Percentiles rank a stretch among this genome's conserved stretches.
Evolutionary conservation across 2,329 filamentous ascomycete species (phyloP).

Genomic region (Cytospora mali): DNA sequence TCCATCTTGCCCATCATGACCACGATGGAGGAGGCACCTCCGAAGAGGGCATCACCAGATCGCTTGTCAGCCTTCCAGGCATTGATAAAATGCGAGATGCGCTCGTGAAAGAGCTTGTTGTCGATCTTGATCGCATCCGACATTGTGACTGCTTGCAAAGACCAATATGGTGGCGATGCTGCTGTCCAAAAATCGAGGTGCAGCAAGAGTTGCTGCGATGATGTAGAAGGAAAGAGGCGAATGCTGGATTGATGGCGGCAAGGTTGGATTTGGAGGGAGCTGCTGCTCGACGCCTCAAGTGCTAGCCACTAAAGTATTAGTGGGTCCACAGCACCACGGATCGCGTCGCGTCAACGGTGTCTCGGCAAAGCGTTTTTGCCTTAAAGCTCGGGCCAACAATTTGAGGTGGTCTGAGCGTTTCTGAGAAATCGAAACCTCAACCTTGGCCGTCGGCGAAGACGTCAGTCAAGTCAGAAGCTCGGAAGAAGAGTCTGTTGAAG

Average conservation of each 20-base stretch:
- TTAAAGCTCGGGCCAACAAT: constrained; percentile 11
- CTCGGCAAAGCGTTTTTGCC: background rate
- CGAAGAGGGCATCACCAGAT: constrained; percentile 80
- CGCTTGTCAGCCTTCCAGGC: constrained; percentile 98
- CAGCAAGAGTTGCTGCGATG: constrained; percentile 27
- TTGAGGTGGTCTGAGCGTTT: background rate
- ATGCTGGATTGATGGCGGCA: constrained; percentile 12
- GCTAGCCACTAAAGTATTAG: constrained; percentile 22
- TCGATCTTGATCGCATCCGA: constrained; percentile 88
- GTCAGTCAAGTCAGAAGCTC: background rate
- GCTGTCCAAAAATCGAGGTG: constrained; percentile 24
- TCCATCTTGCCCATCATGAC: constrained; percentile 95
- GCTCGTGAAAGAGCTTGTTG: constrained; percentile 89
- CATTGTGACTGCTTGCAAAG: constrained; percentile 50
- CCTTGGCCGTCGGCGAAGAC: background rate
- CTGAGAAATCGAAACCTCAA: background rate
- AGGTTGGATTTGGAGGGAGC: constrained; percentile 11
- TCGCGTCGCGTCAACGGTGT: constrained; percentile 20
- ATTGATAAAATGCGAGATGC: constrained; percentile 81
- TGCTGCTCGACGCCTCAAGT: constrained; percentile 12
- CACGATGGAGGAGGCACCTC: constrained; percentile 82
- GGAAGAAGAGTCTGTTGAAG: too few species aligned
- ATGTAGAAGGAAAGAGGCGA: constrained; percentile 5
- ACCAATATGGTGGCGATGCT: constrained; percentile 20
- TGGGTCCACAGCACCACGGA: constrained; percentile 11